Base-by-base conservation (phyloP, 768 basidiomycete genomes). In the Pisolithus sp. region DNA sequence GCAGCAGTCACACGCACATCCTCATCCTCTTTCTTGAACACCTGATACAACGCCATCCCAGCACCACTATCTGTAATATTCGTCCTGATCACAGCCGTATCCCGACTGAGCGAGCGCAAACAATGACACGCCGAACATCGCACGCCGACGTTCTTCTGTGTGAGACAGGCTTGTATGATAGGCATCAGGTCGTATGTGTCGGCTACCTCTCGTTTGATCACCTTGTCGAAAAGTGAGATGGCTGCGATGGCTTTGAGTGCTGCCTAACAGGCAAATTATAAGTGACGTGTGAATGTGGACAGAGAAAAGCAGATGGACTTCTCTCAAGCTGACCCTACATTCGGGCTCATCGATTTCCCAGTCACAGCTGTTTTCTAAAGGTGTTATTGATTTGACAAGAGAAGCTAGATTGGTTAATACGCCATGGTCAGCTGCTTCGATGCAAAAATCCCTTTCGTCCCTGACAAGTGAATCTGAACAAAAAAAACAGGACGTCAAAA, bases 71-170 rank as follows among this genome's bases (percentile, higher is more conserved):
- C 93, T 3, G 91, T 80, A 17, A 97, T 76, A 53, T 82, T 90
- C 31, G 93, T 96, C 28, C 91, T 73, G 28, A 94, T 72, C 9
- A 93, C 85, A 0, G 83, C 78, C 2, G 94, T 83, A 7, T 83
- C 84, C 21, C 95, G 78, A 38, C 83, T 82, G 37, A 98, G 73
- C 0, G 88, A 86, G 15, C 93, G 75, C 1, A 91, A 77, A 57
- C 86, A 87, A 59, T 95, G 93, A 60, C 90, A 93, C 0, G 89
- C 88, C 0, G 89, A 90, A 42, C 88, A 89, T 6, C 93, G 81
- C 3, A 94, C 85, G 1, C 88, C 89, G 15, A 83, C 73, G 51
- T 85, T 78, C 0, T 73, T 76, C 49, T 89, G 83, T 0, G 73
- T 56, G 7, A 93, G 74, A 12, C 78, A 78, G 2, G 65, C 60